Base-by-base conservation (phyloP, 2,329 filamentous ascomycete species). In the Colletotrichum tropicale region DNA sequence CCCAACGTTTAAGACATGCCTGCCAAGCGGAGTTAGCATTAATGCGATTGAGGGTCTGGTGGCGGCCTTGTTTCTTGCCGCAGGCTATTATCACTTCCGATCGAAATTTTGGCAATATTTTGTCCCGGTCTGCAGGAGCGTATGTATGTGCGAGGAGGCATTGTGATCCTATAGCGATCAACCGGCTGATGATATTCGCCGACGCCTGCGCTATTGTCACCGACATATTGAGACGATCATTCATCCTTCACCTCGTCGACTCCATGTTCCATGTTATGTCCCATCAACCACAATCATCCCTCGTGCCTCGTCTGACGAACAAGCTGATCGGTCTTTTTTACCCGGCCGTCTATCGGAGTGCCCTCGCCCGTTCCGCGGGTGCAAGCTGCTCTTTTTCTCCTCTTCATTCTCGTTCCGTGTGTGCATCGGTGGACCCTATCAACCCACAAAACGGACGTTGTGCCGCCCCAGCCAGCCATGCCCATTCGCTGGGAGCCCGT, bases 271-370 rank as follows among this genome's bases (percentile, higher is more conserved):
- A 34, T 36, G 24, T 34, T 32, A 16, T 61, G n/a, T 13, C 9
- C 26, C 16, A 24, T 21, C 9, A 28, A 56, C 24, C 60, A 18
- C 8, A 38, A 38, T 8, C 3, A 60, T 32, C 24, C 36, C 24
- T 64, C 15, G 26, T 43, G n/a, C 61, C 58, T 64, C 58, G 43
- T 64, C 43, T 58, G 38, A 69, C 30, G 28, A 55, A 56, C 66
- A 28, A 26, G n/a, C 34, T 10, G 30, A 34, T 65, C 68, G 71
- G 71, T 34, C 48, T 66, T 28, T 48, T 66, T 70, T 61, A 71
- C 48, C 71, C 67, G 71, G 60, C 66, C 71, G 67, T 70, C 66
- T 16, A 65, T 74, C 71, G 66, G 71, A 66, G 60, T 61, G 32
- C 32, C 28, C n/a, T 70, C 26, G 8, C 71, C 48, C 61, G 61